Evolutionary conservation across 768 basidiomycete species (phyloP), one percentile per base, ranked within the genome.

Genomic region (Pluteus cervinus): DNA sequence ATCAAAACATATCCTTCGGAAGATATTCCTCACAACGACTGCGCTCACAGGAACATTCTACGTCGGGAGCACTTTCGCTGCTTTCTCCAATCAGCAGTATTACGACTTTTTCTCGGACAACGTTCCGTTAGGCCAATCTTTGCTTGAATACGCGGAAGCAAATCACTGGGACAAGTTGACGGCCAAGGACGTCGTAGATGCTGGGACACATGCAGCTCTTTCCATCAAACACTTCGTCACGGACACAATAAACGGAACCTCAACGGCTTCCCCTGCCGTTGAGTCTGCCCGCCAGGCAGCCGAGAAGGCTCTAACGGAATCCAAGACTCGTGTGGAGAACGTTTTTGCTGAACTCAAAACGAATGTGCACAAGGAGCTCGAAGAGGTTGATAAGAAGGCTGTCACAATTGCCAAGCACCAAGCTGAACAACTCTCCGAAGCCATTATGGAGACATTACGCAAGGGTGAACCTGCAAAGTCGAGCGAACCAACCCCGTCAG

Each of bases 71-170:
- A 75, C 82, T 7, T 84, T 86, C 58, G 63, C 79, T 41, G 77
- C 88, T 15, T 83, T 85, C 65, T 74, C 83, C 50, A 80, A 75
- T 58, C 82, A 81, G 47, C 57, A 66, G 2, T 96, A 93, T 66
- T 80, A 86, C 54, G 85, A 93, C 47, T 71, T 94, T 55, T 96
- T 96, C 68, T 71, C 79, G 39, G 76, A 81, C 49, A 68, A 75
- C 29, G 78, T 92, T 37, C 93, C 93, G 2, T 69, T 87, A 25
- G 91, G 81, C 20, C 74, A 82, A 44, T 54, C 73, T 12, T 68
- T 93, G 58, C 68, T 93, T 26, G 83, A 92, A 41, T 90, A 79
- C 52, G 86, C 84, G 7, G 89, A 96, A 52, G 68, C 73, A 20
- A 66, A 79, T 40, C 72, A 78, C 10, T 92, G 88, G 86, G 86